Evolutionary conservation across 176 grass and related monocot species (phyloP), one percentile per base, ranked within the genome.

Genomic region (Eremochloa ophiuroides): DNA sequence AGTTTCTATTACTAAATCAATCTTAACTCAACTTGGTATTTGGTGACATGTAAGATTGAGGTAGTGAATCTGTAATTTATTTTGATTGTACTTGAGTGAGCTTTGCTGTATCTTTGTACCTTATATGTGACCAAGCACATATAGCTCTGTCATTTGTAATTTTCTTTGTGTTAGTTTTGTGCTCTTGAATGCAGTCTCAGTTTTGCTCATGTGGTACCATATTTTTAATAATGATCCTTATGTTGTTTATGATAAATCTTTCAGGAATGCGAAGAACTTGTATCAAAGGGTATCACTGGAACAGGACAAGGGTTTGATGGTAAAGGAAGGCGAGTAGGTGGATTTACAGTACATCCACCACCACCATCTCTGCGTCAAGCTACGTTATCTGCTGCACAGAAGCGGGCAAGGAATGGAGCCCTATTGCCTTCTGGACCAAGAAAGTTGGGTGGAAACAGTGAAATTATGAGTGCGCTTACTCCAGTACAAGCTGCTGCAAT

Each of bases 401-500:
- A 95, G 62, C 75, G 96, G 59, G 93, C 96, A 87, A 89, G 88
- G 80, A 84, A 85, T 69, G 91, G 91, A 17, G 68, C 75, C 39
- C 68, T 95, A 46, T 83, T 95, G 79, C 95, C 95, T 65, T 88
- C 93, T 1, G 96, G 90, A 5, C 93, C 96, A 65, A 95, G 89
- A 84, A 86, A 92, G 46, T 82, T 95, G 58, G 96, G 96, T 64
- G 96, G 91, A 79, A 85, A 93, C 39, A 87, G 76, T 85, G 87
- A 91, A 41, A 95, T 99, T 78, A 99, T 91, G 93, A 89, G 78
- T 46, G 90, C 83, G 8, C 93, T 99, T 81, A 93, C 87, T 93
- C 96, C 96, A 76, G 64, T 93, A 81, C 96, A 99, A 88, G 96
- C 96, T 53, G 93, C 96, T 75, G 96, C 96, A 62, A 99, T 99